Evolutionary conservation across 352 stramenopile genomes (phyloP).

Genomic region (Thraustochytrium sp.): DNA sequence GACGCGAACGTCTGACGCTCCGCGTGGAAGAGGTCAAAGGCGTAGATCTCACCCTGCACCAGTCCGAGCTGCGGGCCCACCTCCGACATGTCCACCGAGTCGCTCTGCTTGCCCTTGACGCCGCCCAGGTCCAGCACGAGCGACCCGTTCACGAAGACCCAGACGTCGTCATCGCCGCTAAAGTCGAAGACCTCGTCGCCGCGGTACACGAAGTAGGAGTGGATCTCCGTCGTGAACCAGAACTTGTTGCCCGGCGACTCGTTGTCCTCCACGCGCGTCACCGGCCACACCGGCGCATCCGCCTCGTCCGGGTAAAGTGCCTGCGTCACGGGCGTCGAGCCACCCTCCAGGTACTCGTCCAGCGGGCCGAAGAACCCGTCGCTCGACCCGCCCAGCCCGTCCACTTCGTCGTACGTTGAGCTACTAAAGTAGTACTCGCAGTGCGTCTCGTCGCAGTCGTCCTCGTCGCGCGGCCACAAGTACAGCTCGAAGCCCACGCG

Average conservation of each 20-base stretch:
- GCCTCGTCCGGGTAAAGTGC: background rate
- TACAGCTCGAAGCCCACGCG: background rate
- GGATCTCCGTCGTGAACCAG: slow-evolving; percentile 39
- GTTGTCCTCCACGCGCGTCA: background rate
- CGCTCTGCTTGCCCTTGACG: background rate
- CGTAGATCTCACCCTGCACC: slow-evolving; percentile 17
- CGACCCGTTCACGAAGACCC: background rate
- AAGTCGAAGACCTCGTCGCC: slow-evolving; percentile 25
- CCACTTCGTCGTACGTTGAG: background rate
- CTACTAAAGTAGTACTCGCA: slow-evolving; percentile 16
- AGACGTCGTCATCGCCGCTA: slow-evolving; percentile 34
- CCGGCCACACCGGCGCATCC: slow-evolving; percentile 6
- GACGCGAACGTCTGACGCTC: slow-evolving; percentile 16
- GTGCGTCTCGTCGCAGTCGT: background rate
- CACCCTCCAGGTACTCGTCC: background rate
- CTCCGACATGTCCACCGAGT: background rate
- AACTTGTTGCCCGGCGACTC: slow-evolving; percentile 16
- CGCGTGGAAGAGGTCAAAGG: slow-evolving; percentile 34
- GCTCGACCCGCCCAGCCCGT: background rate
- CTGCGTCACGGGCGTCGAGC: background rate
- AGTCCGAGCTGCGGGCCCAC: background rate
- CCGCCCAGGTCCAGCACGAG: slow-evolving; percentile 12
- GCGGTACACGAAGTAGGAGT: slow-evolving; percentile 34
- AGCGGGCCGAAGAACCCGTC: slow-evolving; percentile 30
- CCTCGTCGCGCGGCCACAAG: background rate